These are phyloP conservation scores for Fragaria ananassa DNA, from an alignment of 306 rosid species.

Conservation along the genomic window DNA sequence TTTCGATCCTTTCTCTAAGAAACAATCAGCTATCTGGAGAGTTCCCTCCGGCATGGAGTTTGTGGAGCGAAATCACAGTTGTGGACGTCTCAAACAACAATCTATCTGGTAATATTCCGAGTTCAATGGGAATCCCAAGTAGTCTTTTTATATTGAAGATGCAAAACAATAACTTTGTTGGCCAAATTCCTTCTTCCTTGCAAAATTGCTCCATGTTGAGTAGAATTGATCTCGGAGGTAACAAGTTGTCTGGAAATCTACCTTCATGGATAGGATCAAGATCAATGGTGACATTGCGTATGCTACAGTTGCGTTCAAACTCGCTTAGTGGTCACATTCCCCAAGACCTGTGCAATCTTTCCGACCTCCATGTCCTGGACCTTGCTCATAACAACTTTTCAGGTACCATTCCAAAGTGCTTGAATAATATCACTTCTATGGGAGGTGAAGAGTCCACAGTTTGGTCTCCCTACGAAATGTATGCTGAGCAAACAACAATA, in stretches of 20 bases:
- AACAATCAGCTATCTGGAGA: not conserved
- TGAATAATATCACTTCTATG: conserved; percentile 6
- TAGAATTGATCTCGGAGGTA: not conserved
- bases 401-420: conserved; percentile 20
- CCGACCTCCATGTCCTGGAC: not conserved
- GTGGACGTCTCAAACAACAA: not conserved
- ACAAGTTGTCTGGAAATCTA: not conserved
- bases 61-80: not conserved
- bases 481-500: not conserved
- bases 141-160: not conserved
- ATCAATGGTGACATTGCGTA: not conserved
- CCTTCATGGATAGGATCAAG: not conserved
- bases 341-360: not conserved
- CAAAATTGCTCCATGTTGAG: not conserved
- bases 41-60: not conserved
- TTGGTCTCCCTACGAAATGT: not conserved
- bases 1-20: not conserved
- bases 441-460: not conserved
- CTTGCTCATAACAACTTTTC: not conserved
- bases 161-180: not conserved
- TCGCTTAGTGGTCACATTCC: not conserved
- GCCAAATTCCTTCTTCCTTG: too few relatives aligned
- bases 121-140: not conserved
- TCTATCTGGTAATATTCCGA: not conserved
- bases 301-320: not conserved